Base-by-base conservation (phyloP, 2,329 filamentous ascomycete genomes). In the Dactylellina drechsleri region DNA sequence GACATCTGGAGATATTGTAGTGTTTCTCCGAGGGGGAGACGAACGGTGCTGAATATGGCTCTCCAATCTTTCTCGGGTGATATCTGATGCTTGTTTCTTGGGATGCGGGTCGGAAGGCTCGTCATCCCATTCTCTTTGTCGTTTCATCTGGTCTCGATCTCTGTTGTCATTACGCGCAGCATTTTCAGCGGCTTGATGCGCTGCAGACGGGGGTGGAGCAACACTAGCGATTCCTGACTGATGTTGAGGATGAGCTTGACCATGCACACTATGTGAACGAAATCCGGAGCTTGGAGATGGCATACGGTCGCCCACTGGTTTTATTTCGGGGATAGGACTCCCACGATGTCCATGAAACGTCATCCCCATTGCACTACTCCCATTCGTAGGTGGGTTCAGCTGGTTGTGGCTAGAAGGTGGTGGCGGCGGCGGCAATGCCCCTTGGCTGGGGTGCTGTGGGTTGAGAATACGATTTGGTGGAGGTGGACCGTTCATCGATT, bases 71-170 rank as follows among this genome's bases (percentile, higher is more conserved):
- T 92, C 92, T 50, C 94, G 90, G 77, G 87, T 92, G 82, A 97
- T 93, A 4, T 98, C 94, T 45, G 89, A 96, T 8, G 92, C 90
- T 76, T 91, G 89, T 84, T 97, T 97, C 84, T 97, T 96, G 52
- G 89, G 83, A 20, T 88, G 84, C 47, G 74, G 76, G 20, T 79
- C 78, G 12, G 41, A 28, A 45, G 52, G 49, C 41, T 96, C 92
- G 41, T 94, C 91, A 78, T 98, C 95, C 93, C 95, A 97, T 80
- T 98, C 95, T 57, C 93, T 90, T 81, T 89, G 87, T 70, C 95
- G 88, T 86, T 99, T 99, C 68, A 91, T 96, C 0, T 90, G 83
- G 15, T 79, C 78, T 53, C 78, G 64, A 15, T 79, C 78, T 58
- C 86, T 82, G 56, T 90, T 87, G 18, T 60, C 57, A 60, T 31